Conservation (phyloP, 1,284 basidiomycete genomes). For the Nidula niveotomentosa region DNA sequence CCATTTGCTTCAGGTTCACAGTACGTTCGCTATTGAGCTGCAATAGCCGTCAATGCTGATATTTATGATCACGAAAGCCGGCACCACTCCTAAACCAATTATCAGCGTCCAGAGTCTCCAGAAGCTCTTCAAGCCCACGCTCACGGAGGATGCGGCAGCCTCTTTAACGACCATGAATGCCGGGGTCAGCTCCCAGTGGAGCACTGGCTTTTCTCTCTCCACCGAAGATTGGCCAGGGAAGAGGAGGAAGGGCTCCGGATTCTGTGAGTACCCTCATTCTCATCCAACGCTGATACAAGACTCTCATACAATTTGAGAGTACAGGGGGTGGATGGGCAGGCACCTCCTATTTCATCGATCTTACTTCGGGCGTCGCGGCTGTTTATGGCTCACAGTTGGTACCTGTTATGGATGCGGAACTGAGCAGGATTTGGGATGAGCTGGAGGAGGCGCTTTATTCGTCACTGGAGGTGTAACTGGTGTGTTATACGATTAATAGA, state of each 20-base stretch:
- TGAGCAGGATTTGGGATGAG: not conserved
- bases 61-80: slow-evolving; percentile 1
- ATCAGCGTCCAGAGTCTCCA: not conserved
- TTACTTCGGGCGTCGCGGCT: slow-evolving; percentile 20
- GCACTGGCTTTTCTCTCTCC: slow-evolving; percentile 3
- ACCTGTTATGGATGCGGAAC: slow-evolving; percentile 14
- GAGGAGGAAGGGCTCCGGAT: slow-evolving; percentile 1
- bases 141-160: not conserved
- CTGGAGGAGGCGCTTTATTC: not conserved
- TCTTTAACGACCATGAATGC: not conserved
- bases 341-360: slow-evolving; percentile 25
- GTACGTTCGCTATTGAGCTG: slow-evolving; percentile 6
- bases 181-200: not conserved
- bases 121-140: slow-evolving; percentile 1
- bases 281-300: not conserved
- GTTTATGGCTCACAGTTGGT: slow-evolving; percentile 24
- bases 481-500: too few species aligned
- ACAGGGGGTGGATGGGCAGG: slow-evolving; percentile 25
- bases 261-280: slow-evolving; percentile 3
- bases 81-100: not conserved
- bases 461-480: not conserved
- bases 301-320: not conserved
- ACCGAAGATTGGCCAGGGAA: slow-evolving; percentile 4
- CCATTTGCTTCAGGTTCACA: slow-evolving; percentile 27
- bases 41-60: not conserved